Base-by-base conservation (phyloP, 1,284 basidiomycete genomes). In the Omphalotus olearius region DNA sequence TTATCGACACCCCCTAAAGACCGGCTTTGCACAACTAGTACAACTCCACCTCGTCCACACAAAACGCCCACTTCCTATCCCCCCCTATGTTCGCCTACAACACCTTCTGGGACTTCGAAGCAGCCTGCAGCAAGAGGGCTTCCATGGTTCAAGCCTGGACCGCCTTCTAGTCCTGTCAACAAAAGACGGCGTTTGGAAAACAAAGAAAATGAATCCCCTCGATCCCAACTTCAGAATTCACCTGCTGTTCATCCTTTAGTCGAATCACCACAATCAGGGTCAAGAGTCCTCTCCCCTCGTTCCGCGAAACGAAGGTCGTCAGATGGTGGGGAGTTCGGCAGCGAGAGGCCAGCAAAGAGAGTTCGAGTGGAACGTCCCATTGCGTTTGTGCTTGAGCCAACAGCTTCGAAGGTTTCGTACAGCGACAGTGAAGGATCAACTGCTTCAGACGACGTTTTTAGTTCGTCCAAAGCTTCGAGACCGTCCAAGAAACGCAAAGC, bases 401-500 rank as follows among this genome's bases (percentile, higher is more conserved):
- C 17, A 36, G 35, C 46, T 47, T 45, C 43, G 52, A 51, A 18
- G 54, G 30, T 2, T 13, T 33, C 30, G 7, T 33, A 9, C 13
- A 33, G 30, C 35, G 18, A 20, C 11, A n/a, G n/a, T 20, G 13
- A 0, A 47, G 20, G 10, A n/a, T 37, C 40, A 16, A 9, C 9
- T 9, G 28, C 46, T 28, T 45, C 26, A 18, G 43, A 30, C 6
- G 13, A n/a, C n/a, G 3, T 28, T 14, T 40, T 33, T 18, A 6
- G 36, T 6, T 17, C 23, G 17, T 41, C 28, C 20, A 26, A 14
- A 11, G 18, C 26, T 4, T 30, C 14, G 30, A 33, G 30, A 13
- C 30, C 7, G 20, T 20, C 57, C 37, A 70, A 67, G 54, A 80
- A 78, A 59, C 76, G 77, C 46, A 76, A 72, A 62, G 65, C 76